These are phyloP conservation scores for Clonostachys sp. DNA, from an alignment of 2,329 filamentous ascomycete species.

Conservation along the genomic window DNA sequence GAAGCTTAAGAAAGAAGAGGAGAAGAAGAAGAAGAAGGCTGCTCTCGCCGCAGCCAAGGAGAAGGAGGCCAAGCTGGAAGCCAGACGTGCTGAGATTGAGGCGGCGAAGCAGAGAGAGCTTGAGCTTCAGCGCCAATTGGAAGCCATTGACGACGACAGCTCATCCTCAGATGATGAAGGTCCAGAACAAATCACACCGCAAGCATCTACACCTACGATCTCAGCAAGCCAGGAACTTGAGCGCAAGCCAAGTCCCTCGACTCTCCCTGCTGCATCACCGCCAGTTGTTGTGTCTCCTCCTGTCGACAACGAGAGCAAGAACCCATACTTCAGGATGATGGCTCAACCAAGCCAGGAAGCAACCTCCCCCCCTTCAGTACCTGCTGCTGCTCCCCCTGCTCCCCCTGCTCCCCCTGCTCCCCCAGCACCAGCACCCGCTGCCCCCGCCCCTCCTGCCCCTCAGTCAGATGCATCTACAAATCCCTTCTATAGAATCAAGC, in stretches of 20 bases:
- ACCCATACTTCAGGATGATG: constrained; percentile 92
- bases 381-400: constrained; percentile 40
- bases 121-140: constrained; percentile 83
- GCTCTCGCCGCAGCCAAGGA: constrained; percentile 82
- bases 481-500: constrained; percentile 85
- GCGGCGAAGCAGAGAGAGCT: constrained; percentile 85
- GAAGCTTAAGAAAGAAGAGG: constrained; percentile 94
- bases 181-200: constrained; percentile 62
- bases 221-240: constrained; percentile 51
- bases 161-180: constrained; percentile 62
- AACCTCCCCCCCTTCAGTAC: constrained; percentile 31
- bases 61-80: constrained; percentile 78
- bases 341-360: constrained; percentile 57
- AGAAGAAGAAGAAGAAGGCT: constrained; percentile 88
- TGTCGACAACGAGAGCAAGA: constrained; percentile 75
- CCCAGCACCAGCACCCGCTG: constrained; percentile 28
- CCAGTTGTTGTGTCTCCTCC: constrained; percentile 50
- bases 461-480: constrained; percentile 70
- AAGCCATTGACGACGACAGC: constrained; percentile 67
- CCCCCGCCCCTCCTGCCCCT: constrained; percentile 40
- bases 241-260: constrained; percentile 43
- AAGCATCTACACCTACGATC: constrained; percentile 54
- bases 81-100: constrained; percentile 87
- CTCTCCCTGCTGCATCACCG: constrained; percentile 42
- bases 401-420: constrained; percentile 41